Evolutionary conservation across 78 protist species (phyloP).

Genomic region (Polysphondylium violaceum): DNA sequence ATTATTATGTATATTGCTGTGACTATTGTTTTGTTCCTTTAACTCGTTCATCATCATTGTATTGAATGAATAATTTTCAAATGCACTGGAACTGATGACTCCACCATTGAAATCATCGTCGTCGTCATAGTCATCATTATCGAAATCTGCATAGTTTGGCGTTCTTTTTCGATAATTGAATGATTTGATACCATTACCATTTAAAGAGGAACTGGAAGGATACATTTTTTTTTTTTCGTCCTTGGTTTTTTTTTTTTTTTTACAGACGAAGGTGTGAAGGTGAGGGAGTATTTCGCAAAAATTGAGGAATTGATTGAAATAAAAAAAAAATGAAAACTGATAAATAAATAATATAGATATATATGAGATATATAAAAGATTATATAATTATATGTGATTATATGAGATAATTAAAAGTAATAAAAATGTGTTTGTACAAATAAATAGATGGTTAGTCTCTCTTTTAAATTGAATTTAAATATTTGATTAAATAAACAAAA

Average conservation of each 20-base stretch:
- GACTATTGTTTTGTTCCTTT: neutral
- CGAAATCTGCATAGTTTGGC: neutral
- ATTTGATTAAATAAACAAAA: no score
- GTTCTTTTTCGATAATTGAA: neutral
- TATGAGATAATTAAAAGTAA: no score
- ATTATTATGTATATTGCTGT: neutral
- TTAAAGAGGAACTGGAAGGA: no score
- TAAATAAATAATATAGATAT: no score
- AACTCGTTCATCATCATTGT: neutral
- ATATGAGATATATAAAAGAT: no score
- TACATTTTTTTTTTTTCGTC: neutral
- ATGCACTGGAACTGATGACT: neutral
- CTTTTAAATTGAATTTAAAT: no score
- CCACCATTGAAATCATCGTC: neutral
- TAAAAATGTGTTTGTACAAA: no score
- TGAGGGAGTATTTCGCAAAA: neutral
- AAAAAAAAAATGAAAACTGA: neutral
- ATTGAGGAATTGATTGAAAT: neutral
- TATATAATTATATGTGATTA: no score
- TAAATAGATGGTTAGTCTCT: no score
- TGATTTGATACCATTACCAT: neutral
- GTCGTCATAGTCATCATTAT: constrained; percentile 5
- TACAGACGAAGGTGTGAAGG: neutral
- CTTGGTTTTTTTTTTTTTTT: no score
- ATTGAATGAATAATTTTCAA: neutral